A percentile compares a stretch with the other conserved stretches of the same genome.
These are phyloP conservation scores for Amanita subjunquillea DNA, from an alignment of 768 basidiomycete species.

Conservation along the genomic window DNA sequence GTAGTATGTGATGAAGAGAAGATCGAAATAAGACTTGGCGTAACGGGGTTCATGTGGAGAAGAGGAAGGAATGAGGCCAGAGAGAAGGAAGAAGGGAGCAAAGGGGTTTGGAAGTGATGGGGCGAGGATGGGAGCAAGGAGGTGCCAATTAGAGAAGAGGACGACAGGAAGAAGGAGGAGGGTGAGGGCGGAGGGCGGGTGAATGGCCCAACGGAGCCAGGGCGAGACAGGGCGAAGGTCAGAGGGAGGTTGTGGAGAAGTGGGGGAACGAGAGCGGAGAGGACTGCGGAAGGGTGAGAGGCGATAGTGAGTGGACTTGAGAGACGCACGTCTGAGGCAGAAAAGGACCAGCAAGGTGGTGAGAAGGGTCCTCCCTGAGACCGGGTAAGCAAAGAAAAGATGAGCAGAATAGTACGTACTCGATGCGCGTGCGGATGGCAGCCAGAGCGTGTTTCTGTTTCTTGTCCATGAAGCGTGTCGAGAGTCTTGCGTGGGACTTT, in stretches of 20 bases:
- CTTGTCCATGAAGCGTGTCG: not conserved
- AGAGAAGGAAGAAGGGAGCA: conserved; percentile 57
- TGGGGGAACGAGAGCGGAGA: conserved; percentile 27
- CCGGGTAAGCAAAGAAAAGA: not conserved
- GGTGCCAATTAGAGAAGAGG: conserved; percentile 56
- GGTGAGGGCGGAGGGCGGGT: conserved; percentile 64
- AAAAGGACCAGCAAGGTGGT: conserved; percentile 56
- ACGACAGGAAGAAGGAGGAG: conserved; percentile 51
- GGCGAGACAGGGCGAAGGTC: conserved; percentile 24
- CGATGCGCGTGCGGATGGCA: conserved; percentile 15
- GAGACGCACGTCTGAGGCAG: conserved; percentile 48
- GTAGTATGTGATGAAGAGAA: conserved; percentile 73
- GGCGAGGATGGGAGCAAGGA: conserved; percentile 34
- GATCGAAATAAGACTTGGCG: conserved; percentile 63
- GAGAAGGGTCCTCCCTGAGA: conserved; percentile 39
- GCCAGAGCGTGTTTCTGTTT: conserved; percentile 3
- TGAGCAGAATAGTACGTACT: conserved; percentile 13
- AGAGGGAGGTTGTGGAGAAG: conserved; percentile 22
- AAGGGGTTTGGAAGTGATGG: conserved; percentile 62
- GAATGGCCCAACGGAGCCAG: conserved; percentile 63
- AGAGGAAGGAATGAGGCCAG: conserved; percentile 46
- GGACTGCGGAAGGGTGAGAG: conserved; percentile 21
- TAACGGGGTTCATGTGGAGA: conserved; percentile 49
- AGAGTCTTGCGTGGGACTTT: no score
- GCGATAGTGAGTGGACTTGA: not conserved